Evolutionary conservation across 2,329 filamentous ascomycete species (phyloP), one percentile per base, ranked within the genome.

Genomic region (Stemphylium lycopersici): DNA sequence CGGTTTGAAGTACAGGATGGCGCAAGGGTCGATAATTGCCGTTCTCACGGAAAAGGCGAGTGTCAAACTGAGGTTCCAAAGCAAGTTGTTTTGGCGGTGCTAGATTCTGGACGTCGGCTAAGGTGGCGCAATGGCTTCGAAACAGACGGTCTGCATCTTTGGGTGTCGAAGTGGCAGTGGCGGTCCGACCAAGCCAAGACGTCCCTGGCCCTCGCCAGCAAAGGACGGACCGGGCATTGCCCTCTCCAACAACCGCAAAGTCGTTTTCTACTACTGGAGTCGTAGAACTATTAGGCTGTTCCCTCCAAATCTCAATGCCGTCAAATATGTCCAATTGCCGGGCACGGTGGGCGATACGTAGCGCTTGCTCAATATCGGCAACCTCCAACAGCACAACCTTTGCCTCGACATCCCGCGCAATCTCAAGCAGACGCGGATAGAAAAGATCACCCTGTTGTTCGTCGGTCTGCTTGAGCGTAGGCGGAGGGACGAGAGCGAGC

Each of bases 231-330:
- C 79, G 70, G 3, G 72, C 78, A 59, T 80, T 72, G 1, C 79
- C 79, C 31, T 59, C 42, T 4, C 79, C 79, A 11, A 69, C 44
- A 12, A 79, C 56, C 0, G 51, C 43, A 32, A 79, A 63, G 0
- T 43, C 65, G 13, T 62, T 45, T 13, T 36, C 44, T 4, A 26
- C 24, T 1, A 31, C 4, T 7, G 50, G 40, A 7, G 44, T 16
- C 3, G 52, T 6, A 12, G 24, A 13, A 16, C 49, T 44, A 15
- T 61, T 60, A 3, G 69, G 71, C 10, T 81, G 84, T 69, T 93
- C 90, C 50, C 88, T 78, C 90, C 90, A 93, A 4, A 93, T 80
- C 72, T 92, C 87, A 2, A 87, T 72, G 2, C 70, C 68, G 2
- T 76, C 71, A 67, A 70, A 79, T 0, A 62, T 40, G 20, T 51